Conservation (phyloP, 176 grass and related monocot genomes). For the Lolium perenne region DNA sequence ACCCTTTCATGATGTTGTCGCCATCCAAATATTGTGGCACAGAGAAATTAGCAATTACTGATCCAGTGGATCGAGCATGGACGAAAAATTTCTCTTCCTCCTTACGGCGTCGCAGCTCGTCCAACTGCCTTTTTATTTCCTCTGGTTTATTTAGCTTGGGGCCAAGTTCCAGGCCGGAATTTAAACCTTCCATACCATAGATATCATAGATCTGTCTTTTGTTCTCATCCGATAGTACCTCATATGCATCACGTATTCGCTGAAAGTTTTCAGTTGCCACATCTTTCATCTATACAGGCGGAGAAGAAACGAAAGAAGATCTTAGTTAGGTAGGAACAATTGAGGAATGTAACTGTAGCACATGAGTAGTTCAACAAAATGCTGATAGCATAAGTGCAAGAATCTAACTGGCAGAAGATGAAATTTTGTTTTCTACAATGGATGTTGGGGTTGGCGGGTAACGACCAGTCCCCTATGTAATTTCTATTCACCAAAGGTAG, state of each 20-base stretch:
- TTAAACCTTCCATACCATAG: conserved; percentile 98
- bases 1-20: conserved; percentile 81
- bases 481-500: conserved; percentile 10
- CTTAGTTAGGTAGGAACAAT: conserved; percentile 26
- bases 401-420: background rate
- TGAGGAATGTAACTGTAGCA: background rate
- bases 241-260: conserved; percentile 89
- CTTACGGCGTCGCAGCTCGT: conserved; percentile 70
- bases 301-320: conserved; percentile 40
- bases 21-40: conserved; percentile 77
- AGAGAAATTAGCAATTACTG: conserved; percentile 71
- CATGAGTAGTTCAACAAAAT: conserved; percentile 33
- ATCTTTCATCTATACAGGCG: conserved; percentile 85
- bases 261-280: conserved; percentile 95
- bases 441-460: background rate
- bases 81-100: conserved; percentile 76
- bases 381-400: conserved; percentile 26
- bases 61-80: conserved; percentile 63
- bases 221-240: conserved; percentile 76
- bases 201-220: conserved; percentile 99
- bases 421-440: background rate
- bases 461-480: conserved; percentile 8
- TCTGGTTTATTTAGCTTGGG: conserved; percentile 88
- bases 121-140: conserved; percentile 91
- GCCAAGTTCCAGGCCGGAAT: conserved; percentile 87